Conservation (phyloP, 2,329 filamentous ascomycete genomes). For the Pseudonectria buxi region DNA sequence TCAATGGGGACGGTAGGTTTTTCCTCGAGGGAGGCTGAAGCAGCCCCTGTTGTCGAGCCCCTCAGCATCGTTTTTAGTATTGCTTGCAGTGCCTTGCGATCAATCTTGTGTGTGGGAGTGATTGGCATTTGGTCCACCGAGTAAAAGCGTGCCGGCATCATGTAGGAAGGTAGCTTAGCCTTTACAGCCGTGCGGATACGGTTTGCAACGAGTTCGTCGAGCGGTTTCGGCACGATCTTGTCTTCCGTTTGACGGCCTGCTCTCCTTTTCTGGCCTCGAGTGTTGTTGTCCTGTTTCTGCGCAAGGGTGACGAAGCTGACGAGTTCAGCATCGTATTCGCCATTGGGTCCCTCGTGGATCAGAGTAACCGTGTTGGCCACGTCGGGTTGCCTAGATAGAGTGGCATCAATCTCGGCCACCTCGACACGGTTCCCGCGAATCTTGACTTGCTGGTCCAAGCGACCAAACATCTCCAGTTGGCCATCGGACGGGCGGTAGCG, state of each 20-base stretch:
- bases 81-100: slow-evolving; percentile 2
- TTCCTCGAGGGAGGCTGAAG: not conserved
- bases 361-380: not conserved
- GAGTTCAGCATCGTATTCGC: not conserved
- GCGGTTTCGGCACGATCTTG: not conserved
- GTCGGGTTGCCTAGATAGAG: not conserved
- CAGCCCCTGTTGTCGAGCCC: not conserved
- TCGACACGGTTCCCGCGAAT: slow-evolving; percentile 12
- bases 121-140: slow-evolving; percentile 11
- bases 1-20: not conserved
- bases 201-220: not conserved
- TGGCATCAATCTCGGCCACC: slow-evolving; percentile 10
- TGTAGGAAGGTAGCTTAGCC: slow-evolving; percentile 5
- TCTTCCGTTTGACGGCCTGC: not conserved
- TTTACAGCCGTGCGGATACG: slow-evolving; percentile 1
- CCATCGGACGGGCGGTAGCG: slow-evolving; percentile 3
- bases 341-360: not conserved
- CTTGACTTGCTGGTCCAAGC: slow-evolving; percentile 4
- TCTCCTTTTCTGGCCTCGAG: too few relatives aligned
- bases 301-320: not conserved
- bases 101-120: slow-evolving; percentile 14
- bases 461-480: slow-evolving; percentile 6
- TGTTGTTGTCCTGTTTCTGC: not conserved
- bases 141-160: slow-evolving; percentile 11
- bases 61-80: not conserved